A percentile compares a stretch with the other conserved stretches of the same genome.
Evolutionary conservation across 2,329 filamentous ascomycete genomes (phyloP).

Genomic region (Penicillium janthinellum): DNA sequence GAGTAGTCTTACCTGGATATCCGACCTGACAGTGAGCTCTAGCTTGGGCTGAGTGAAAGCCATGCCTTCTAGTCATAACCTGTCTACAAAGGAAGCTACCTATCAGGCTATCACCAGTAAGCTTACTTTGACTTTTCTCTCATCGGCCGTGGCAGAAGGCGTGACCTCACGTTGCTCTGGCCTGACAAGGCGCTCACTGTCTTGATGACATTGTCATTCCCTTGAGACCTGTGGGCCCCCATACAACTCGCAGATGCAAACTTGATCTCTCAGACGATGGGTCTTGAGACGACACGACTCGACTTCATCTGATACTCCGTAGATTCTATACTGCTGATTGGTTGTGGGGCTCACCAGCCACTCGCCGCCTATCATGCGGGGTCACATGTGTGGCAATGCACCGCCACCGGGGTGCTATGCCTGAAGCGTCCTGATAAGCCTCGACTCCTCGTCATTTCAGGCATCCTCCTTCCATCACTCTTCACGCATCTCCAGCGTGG

Average conservation of each 20-base stretch:
- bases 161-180: background rate
- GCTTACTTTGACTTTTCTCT: too few relatives aligned
- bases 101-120: too few relatives aligned
- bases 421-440: conserved; percentile 25
- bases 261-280: background rate
- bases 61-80: too few relatives aligned
- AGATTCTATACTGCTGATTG: conserved; percentile 2
- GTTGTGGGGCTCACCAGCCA: background rate
- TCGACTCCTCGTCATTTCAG: conserved; percentile 27
- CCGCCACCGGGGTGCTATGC: conserved; percentile 19
- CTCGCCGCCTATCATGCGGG: conserved; percentile 3
- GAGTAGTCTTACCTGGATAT: background rate
- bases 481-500: background rate
- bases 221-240: too few relatives aligned
- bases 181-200: background rate
- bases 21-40: background rate
- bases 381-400: conserved; percentile 26
- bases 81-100: too few relatives aligned
- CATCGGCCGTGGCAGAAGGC: too few relatives aligned
- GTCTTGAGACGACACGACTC: background rate
- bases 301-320: background rate
- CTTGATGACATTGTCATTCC: background rate
- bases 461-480: conserved; percentile 24
- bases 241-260: background rate
- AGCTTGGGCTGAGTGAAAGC: too few relatives aligned